Conservation (phyloP, 2,329 filamentous ascomycete species). For the Pestalotiopsis sp. region DNA sequence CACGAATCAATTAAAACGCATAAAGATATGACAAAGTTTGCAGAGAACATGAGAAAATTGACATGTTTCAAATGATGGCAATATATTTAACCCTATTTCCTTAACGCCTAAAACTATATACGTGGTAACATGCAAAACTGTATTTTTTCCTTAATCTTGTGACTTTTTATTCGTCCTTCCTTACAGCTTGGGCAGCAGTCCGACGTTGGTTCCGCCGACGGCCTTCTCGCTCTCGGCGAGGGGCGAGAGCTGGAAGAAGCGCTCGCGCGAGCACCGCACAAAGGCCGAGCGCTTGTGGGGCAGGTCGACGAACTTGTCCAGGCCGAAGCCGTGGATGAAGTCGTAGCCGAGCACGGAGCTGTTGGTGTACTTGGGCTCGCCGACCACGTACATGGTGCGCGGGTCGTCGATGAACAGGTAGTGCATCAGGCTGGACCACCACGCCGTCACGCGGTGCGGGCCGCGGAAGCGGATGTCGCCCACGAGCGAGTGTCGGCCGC, state of each 20-base stretch:
- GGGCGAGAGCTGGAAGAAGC: conserved; percentile 71
- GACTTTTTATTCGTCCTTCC: not conserved
- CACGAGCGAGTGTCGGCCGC: conserved; percentile 61
- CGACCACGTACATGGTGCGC: conserved; percentile 59
- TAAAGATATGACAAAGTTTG: not conserved
- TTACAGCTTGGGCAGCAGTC: conserved; percentile 57
- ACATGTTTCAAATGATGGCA: not conserved
- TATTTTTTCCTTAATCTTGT: not conserved
- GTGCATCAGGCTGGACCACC: conserved; percentile 66
- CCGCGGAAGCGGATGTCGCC: conserved; percentile 63
- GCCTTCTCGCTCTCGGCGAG: conserved; percentile 59
- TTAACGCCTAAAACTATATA: not conserved
- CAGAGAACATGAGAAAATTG: not conserved
- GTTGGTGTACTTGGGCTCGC: conserved; percentile 75
- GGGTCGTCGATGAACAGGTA: conserved; percentile 65
- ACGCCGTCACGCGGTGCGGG: conserved; percentile 62
- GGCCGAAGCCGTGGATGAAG: conserved; percentile 71
- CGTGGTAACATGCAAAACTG: not conserved
- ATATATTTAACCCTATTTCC: not conserved
- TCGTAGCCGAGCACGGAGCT: conserved; percentile 75
- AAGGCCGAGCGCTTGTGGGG: conserved; percentile 73
- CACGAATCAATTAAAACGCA: not conserved
- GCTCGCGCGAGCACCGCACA: conserved; percentile 65
- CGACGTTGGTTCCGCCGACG: conserved; percentile 56
- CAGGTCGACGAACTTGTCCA: conserved; percentile 74